These are phyloP conservation scores for Torulaspora microellipsoides DNA, from an alignment of 805 yeast genomes.

Conservation along the genomic window DNA sequence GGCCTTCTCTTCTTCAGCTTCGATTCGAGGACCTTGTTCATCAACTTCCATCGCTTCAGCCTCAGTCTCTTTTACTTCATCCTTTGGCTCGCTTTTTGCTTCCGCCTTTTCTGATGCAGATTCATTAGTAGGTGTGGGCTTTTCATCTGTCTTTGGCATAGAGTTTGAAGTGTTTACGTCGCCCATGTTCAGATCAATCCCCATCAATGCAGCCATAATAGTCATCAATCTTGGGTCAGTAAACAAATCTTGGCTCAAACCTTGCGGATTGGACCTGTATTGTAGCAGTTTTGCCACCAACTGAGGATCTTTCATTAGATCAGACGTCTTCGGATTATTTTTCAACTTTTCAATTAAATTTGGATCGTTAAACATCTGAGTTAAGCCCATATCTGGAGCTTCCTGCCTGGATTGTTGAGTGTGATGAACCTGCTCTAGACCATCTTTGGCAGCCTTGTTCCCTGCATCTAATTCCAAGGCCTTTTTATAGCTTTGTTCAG, in stretches of 20 bases:
- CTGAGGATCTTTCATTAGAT: slow-evolving; percentile 79
- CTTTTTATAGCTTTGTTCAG: slow-evolving; percentile 64
- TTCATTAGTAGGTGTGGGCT: slow-evolving; percentile 34
- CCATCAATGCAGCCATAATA: slow-evolving; percentile 78
- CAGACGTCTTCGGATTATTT: slow-evolving; percentile 82
- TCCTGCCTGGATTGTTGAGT: slow-evolving; percentile 49
- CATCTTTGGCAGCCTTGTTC: slow-evolving; percentile 84
- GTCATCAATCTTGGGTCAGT: slow-evolving; percentile 85
- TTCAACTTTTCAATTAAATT: slow-evolving; percentile 67
- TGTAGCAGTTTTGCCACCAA: slow-evolving; percentile 61
- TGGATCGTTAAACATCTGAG: slow-evolving; percentile 76
- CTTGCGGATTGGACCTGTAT: slow-evolving; percentile 67
- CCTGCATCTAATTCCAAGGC: slow-evolving; percentile 76
- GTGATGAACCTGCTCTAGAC: slow-evolving; percentile 63
- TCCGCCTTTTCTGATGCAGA: slow-evolving; percentile 20
- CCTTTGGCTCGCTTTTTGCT: slow-evolving; percentile 25
- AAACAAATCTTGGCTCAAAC: slow-evolving; percentile 63
- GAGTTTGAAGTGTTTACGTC: slow-evolving; percentile 29
- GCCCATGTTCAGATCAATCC: slow-evolving; percentile 63
- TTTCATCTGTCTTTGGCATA: slow-evolving; percentile 26
- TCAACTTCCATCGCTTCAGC: slow-evolving; percentile 38
- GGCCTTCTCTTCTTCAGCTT: slow-evolving; percentile 69
- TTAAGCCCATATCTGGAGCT: slow-evolving; percentile 70
- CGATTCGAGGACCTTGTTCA: slow-evolving; percentile 36
- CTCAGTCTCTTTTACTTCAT: slow-evolving; percentile 18